phyloP scores from a whole-genome alignment of 495 filamentous ascomycete genomes.

The Trichoderma reesei region DNA sequence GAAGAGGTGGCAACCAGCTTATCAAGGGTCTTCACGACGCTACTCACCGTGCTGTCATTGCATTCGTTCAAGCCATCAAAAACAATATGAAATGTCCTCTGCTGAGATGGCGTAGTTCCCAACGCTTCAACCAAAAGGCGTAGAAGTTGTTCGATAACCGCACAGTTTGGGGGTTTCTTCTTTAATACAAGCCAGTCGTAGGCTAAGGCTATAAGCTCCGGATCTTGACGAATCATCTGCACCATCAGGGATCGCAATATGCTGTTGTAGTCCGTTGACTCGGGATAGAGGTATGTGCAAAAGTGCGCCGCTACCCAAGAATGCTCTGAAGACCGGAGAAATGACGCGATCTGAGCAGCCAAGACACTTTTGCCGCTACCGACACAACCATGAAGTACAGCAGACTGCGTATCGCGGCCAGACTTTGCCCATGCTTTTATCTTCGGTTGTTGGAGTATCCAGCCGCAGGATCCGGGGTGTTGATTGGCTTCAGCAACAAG shows the following conservation, averaged over 20 bases:
- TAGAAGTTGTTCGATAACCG: conserved; percentile 18
- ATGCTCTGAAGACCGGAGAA: conserved; percentile 12
- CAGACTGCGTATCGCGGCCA: conserved; percentile 12
- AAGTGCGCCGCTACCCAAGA: conserved; percentile 19
- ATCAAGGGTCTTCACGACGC: conserved; percentile 17
- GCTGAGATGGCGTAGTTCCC: conserved; percentile 11
- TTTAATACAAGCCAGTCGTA: conserved; percentile 16
- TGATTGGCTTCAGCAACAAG: conserved; percentile 14
- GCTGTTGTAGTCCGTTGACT: conserved; percentile 22
- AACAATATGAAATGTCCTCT: conserved; percentile 15
- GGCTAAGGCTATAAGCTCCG: conserved; percentile 20
- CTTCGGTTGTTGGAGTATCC: conserved; percentile 20
- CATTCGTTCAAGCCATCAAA: conserved; percentile 27
- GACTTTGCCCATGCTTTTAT: conserved; percentile 19
- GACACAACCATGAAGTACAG: conserved; percentile 21
- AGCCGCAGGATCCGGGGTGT: conserved; percentile 20
- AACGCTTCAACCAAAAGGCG: conserved; percentile 10
- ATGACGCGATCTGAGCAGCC: conserved; percentile 16
- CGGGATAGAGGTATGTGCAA: conserved; percentile 20
- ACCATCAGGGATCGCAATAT: conserved; percentile 23
- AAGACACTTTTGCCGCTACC: conserved; percentile 27
- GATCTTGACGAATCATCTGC: conserved; percentile 17
- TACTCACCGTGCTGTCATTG: conserved; percentile 15
- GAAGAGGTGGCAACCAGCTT: conserved; percentile 12
- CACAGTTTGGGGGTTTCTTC: conserved; percentile 13